phyloP scores from a whole-genome alignment of 306 rosid genomes.

The Citrullus colocynthis region DNA sequence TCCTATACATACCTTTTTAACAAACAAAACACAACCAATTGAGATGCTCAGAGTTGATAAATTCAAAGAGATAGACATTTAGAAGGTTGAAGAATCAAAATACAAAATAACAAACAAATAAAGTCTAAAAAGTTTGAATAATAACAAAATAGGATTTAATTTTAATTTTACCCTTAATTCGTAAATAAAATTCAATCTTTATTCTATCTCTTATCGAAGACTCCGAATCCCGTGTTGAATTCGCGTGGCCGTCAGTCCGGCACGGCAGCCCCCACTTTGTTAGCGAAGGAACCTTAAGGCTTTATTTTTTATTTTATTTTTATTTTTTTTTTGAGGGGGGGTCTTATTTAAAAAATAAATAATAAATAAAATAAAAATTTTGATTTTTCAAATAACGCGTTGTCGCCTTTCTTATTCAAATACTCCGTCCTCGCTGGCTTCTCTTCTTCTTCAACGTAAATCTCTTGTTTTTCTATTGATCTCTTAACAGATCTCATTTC shows the following conservation, averaged over 20 bases:
- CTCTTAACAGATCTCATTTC: not conserved
- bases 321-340: no score
- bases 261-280: not conserved
- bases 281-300: not conserved
- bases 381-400: slow-evolving; percentile 3
- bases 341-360: no score
- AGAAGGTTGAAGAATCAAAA: no score
- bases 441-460: slow-evolving; percentile 6
- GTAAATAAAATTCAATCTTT: not conserved
- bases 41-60: no score
- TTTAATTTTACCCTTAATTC: not conserved
- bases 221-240: slow-evolving; percentile 1
- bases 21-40: no score
- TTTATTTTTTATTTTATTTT: not conserved
- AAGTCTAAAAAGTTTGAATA: not conserved
- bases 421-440: slow-evolving; percentile 9
- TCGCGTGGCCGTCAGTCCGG: slow-evolving; percentile 1
- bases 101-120: no score
- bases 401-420: slow-evolving; percentile 4
- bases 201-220: not conserved
- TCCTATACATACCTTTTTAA: no score
- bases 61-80: no score
- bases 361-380: no score
- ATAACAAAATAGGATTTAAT: no score
- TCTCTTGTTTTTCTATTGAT: not conserved